Conservation (phyloP, 2,329 filamentous ascomycete genomes). For the Septoria petroselini region DNA sequence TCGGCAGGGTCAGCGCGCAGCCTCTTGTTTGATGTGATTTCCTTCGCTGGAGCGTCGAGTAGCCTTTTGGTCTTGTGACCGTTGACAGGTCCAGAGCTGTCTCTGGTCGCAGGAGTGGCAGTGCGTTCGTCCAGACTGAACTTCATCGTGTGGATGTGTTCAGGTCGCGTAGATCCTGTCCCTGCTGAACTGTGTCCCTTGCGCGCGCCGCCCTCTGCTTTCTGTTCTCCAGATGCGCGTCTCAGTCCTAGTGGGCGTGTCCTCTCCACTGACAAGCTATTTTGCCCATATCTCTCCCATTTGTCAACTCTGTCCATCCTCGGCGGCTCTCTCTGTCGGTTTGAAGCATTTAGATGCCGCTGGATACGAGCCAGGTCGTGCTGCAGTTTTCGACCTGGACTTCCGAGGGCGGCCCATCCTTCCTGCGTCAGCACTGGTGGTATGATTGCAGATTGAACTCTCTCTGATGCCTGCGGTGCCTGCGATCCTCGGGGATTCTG, state of each 20-base stretch:
- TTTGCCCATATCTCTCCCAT: constrained; percentile 2
- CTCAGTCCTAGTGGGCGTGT: neutral
- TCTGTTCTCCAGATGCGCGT: neutral
- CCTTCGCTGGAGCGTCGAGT: neutral
- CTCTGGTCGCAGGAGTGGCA: no score
- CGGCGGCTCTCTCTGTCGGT: constrained; percentile 1
- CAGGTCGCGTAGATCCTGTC: no score
- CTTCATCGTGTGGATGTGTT: no score
- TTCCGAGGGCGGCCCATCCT: constrained; percentile 4
- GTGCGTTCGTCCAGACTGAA: no score
- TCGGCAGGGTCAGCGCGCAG: neutral
- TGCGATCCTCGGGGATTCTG: neutral
- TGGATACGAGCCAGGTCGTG: constrained; percentile 1
- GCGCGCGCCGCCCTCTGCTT: no score
- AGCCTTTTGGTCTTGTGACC: neutral
- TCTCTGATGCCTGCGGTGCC: neutral
- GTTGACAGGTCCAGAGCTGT: neutral
- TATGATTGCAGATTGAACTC: neutral
- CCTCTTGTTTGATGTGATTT: neutral
- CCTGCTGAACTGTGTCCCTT: no score
- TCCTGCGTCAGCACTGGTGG: constrained; percentile 5
- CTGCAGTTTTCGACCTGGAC: constrained; percentile 7
- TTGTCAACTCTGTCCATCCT: constrained; percentile 6
- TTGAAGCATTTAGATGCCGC: constrained; percentile 1
- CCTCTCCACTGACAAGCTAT: constrained; percentile 2